phyloP scores from a whole-genome alignment of 2,329 filamentous ascomycete genomes.

The Fusarium pseudograminearum region DNA sequence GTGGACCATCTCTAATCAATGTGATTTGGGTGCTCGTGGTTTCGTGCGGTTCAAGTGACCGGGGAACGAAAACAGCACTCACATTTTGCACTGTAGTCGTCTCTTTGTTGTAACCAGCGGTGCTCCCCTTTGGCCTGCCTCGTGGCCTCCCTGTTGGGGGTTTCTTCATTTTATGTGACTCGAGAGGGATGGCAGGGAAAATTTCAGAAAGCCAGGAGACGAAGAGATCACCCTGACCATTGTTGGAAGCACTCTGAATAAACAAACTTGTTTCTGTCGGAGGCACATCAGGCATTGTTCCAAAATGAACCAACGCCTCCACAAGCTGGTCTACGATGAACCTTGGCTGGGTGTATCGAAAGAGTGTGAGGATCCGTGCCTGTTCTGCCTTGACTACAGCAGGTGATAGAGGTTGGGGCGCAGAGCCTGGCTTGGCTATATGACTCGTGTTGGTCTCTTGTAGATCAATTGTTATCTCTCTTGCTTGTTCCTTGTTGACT shows the following conservation, averaged over 20 bases:
- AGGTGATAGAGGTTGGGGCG: constrained; percentile 40
- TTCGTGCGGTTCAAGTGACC: constrained; percentile 4
- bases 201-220: constrained; percentile 74
- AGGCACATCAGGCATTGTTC: constrained; percentile 67
- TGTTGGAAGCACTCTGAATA: constrained; percentile 66
- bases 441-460: neutral
- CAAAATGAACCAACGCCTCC: constrained; percentile 73
- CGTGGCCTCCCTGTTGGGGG: constrained; percentile 56
- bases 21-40: constrained; percentile 2
- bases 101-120: constrained; percentile 45
- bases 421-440: neutral
- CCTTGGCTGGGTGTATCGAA: constrained; percentile 66
- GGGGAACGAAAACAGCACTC: constrained; percentile 31
- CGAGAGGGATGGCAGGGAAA: constrained; percentile 60
- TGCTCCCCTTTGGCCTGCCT: constrained; percentile 69
- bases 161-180: constrained; percentile 5
- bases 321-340: constrained; percentile 71
- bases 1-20: constrained; percentile 1
- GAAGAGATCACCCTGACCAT: constrained; percentile 69
- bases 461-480: neutral
- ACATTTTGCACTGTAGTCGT: constrained; percentile 48
- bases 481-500: neutral
- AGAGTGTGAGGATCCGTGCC: constrained; percentile 67
- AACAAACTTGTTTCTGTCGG: constrained; percentile 65
- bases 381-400: constrained; percentile 69